Conservation (phyloP, 495 filamentous ascomycete genomes). For the Penicillium bovifimosum region DNA sequence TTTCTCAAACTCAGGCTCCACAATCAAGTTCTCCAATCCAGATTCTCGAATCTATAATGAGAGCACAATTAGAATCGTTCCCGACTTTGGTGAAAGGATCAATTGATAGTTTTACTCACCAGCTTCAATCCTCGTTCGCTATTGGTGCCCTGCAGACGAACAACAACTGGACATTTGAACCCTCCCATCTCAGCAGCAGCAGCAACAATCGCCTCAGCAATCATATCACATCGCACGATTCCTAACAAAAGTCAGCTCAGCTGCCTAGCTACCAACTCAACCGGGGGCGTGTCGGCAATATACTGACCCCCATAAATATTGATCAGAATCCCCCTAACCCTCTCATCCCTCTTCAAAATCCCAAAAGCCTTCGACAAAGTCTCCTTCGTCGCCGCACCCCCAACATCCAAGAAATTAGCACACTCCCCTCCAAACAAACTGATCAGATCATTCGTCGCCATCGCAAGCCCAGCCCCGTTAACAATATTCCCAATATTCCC, state of each 20-base stretch:
- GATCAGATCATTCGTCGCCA: slow-evolving; percentile 35
- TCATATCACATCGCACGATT: slow-evolving; percentile 35
- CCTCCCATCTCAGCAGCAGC: slow-evolving; percentile 17
- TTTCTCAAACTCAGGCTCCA: slow-evolving; percentile 26
- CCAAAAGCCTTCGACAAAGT: slow-evolving; percentile 26
- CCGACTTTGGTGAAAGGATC: background rate
- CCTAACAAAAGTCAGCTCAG: slow-evolving; percentile 10
- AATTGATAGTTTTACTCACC: slow-evolving; percentile 6
- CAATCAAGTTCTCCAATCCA: slow-evolving; percentile 16
- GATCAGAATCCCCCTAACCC: slow-evolving; percentile 23
- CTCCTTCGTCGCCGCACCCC: slow-evolving; percentile 25
- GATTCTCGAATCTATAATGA: slow-evolving; percentile 16
- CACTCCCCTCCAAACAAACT: slow-evolving; percentile 22
- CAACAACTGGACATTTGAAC: slow-evolving; percentile 27
- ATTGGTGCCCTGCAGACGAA: slow-evolving; percentile 32
- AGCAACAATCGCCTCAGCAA: slow-evolving; percentile 28
- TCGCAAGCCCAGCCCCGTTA: slow-evolving; percentile 32
- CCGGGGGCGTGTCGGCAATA: background rate
- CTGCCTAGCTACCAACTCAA: too few species aligned
- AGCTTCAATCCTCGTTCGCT: slow-evolving; percentile 20
- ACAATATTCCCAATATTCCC: slow-evolving; percentile 33
- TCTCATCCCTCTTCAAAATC: slow-evolving; percentile 20
- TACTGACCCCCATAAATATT: slow-evolving; percentile 34
- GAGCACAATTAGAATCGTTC: background rate
- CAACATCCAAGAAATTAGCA: slow-evolving; percentile 33